phyloP scores from a whole-genome alignment of 106 monocot species.

The Xerophyta viscosa region DNA sequence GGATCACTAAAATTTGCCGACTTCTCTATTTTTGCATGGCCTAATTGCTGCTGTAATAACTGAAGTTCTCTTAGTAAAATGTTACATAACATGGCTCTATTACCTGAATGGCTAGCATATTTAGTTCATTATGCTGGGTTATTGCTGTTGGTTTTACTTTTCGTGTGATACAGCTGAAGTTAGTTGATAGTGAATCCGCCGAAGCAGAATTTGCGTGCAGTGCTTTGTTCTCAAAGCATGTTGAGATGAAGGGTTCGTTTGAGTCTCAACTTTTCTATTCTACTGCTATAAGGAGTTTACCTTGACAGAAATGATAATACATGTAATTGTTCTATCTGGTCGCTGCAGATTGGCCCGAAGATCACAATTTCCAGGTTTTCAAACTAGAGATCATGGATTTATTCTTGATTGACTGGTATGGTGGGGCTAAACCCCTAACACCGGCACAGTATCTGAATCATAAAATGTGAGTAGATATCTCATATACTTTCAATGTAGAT shows the following conservation, averaged over 20 bases:
- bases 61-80: too few species aligned
- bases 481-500: too few species aligned
- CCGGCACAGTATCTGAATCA: conserved; percentile 14
- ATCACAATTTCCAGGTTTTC: conserved; percentile 30
- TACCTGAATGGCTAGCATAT: too few species aligned
- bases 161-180: conserved; percentile 28
- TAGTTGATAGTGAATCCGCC: conserved; percentile 29
- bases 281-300: background rate
- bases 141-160: background rate
- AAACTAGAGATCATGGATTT: conserved; percentile 27
- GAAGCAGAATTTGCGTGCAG: conserved; percentile 44
- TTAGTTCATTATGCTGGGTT: too few species aligned
- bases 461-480: conserved; percentile 15
- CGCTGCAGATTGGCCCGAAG: conserved; percentile 35
- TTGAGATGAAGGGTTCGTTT: conserved; percentile 48
- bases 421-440: conserved; percentile 29
- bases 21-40: too few species aligned
- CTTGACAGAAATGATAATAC: too few species aligned
- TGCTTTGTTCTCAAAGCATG: conserved; percentile 59
- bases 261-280: background rate
- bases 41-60: too few species aligned
- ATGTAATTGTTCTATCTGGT: background rate
- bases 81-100: too few species aligned
- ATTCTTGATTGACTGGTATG: conserved; percentile 34
- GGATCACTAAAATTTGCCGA: too few species aligned